Base-by-base conservation (phyloP, 2,329 filamentous ascomycete species). In the Xylariaceae sp. region DNA sequence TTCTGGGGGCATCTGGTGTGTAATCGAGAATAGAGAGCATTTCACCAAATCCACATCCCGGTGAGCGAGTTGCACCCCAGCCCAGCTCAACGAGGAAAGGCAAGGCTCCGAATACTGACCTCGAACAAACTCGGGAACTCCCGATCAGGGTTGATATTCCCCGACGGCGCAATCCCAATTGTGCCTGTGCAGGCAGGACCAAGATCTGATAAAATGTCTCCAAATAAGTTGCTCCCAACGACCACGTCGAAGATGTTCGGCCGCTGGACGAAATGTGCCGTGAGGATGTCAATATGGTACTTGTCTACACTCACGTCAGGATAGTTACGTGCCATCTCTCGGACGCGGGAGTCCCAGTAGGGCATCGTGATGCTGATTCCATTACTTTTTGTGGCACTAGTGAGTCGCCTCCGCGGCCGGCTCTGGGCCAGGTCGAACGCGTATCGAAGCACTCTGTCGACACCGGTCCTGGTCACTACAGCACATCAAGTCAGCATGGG, bases 331-430 rank as follows among this genome's bases (percentile, higher is more conserved):
- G 79, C 76, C 56, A 87, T 79, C 41, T 79, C 75, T 2, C 70
- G 70, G 1, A 83, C 82, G 7, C 86, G 77, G 57, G 84, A 80
- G 65, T 87, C 85, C 85, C 85, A 87, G 65, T 86, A 79, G 0
- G 86, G 84, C 84, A 87, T 86, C 0, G 84, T 84, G 57, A 86
- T 85, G 3, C 82, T 76, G 68, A 86, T 83, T 0, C 83, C 84
- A 66, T 87, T 87, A 50, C 79, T 83, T 71, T 87, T 87, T 1
- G 84, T 86, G n/a, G 86, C 84, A n/a, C 85, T 80, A 0, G 84
- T 87, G 32, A 87, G 69, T 26, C 78, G 73, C 71, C 82, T 84
- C 49, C 79, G 75, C 1, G 81, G 80, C 44, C 84, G 73, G 56
- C 75, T 78, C 63, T 76, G 78, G 0, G 85, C 84, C 2, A 79